These are phyloP conservation scores for Boechera divaricarpa DNA, from an alignment of 345 rosid species.

Conservation along the genomic window DNA sequence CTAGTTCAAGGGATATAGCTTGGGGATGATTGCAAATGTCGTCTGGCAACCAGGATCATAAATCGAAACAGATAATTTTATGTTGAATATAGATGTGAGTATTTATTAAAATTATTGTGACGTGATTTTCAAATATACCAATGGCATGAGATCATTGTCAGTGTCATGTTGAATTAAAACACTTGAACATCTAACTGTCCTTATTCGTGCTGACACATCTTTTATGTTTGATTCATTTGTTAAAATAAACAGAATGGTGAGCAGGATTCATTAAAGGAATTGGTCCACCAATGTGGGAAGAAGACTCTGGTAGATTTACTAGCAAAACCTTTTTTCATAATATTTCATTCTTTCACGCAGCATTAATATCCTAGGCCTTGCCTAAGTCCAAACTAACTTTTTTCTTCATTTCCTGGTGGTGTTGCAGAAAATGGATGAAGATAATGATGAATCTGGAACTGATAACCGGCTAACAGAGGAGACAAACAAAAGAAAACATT, in stretches of 20 bases:
- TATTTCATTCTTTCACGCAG: background rate
- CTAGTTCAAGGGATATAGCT: constrained; percentile 1
- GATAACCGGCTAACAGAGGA: constrained; percentile 25
- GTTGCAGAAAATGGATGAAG: constrained; percentile 44
- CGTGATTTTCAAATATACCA: too few relatives aligned
- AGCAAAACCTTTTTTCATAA: constrained; percentile 3
- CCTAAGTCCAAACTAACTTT: background rate
- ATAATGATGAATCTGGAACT: constrained; percentile 33
- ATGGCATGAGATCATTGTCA: constrained; percentile 1
- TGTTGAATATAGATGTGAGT: constrained; percentile 1
- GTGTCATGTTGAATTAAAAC: constrained; percentile 10
- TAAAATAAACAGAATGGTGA: constrained; percentile 56
- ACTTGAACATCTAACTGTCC: background rate
- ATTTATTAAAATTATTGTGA: background rate
- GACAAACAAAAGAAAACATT: constrained; percentile 41
- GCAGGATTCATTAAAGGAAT: constrained; percentile 67
- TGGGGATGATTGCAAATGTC: constrained; percentile 22
- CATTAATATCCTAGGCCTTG: background rate
- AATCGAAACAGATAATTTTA: background rate
- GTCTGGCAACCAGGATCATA: constrained; percentile 14
- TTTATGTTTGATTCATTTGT: constrained; percentile 14
- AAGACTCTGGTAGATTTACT: constrained; percentile 49
- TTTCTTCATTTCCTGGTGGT: constrained; percentile 22
- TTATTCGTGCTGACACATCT: constrained; percentile 19
- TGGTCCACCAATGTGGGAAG: constrained; percentile 47